A percentile compares a stretch with the other conserved stretches of the same genome.
Evolutionary conservation across 345 rosid genomes (phyloP).

Genomic region (Murraya koenigii): DNA sequence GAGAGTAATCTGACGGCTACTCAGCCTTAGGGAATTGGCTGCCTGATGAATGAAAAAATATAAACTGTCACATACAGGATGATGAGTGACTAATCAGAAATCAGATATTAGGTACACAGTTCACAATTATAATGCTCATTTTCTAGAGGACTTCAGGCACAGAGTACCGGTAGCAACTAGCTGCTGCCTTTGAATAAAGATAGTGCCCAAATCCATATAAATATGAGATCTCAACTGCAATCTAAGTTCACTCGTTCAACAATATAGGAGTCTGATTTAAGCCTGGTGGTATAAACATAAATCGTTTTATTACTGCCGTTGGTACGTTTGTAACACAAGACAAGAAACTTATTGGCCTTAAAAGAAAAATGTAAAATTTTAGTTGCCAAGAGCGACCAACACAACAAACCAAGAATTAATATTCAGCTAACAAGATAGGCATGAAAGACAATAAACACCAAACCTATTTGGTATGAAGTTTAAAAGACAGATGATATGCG

Average conservation of each 20-base stretch:
- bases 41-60: constrained; percentile 43
- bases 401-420: neutral
- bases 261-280: neutral
- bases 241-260: neutral
- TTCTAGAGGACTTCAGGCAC: constrained; percentile 14
- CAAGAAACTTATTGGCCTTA: neutral
- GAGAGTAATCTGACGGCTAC: constrained; percentile 89
- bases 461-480: neutral
- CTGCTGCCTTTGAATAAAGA: neutral
- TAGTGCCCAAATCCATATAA: neutral
- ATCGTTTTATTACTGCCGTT: neutral
- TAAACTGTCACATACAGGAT: constrained; percentile 7
- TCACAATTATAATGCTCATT: constrained; percentile 7
- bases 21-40: constrained; percentile 67
- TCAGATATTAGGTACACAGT: neutral
- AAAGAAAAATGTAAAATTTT: neutral
- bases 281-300: neutral
- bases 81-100: constrained; percentile 2
- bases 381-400: neutral
- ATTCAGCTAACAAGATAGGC: neutral
- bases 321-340: neutral
- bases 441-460: neutral
- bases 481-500: constrained; percentile 3
- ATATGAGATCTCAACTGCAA: constrained; percentile 3
- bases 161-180: neutral